Evolutionary conservation across 495 filamentous ascomycete species (phyloP).

Genomic region (Daldinia bambusicola): DNA sequence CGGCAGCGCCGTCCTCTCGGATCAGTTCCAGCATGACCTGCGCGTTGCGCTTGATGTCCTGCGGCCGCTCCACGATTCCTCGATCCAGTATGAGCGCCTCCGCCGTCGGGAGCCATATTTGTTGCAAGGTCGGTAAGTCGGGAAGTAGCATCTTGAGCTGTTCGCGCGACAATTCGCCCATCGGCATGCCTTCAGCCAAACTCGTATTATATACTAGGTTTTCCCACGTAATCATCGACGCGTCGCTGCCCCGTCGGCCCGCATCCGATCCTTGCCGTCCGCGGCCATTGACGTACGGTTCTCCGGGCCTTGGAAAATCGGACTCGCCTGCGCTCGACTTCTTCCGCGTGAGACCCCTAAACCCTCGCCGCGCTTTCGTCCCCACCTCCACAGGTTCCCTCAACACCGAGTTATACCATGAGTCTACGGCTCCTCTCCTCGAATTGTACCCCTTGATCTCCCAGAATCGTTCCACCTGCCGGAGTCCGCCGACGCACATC

Average conservation of each 20-base stretch:
- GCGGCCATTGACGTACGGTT: conserved; percentile 28
- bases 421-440: conserved; percentile 62
- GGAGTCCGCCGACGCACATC: conserved; percentile 63
- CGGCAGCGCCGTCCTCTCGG: conserved; percentile 60
- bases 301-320: conserved; percentile 34
- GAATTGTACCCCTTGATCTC: conserved; percentile 68
- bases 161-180: conserved; percentile 59
- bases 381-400: conserved; percentile 53
- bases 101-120: conserved; percentile 64
- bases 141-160: conserved; percentile 58
- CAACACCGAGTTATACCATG: conserved; percentile 61
- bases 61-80: conserved; percentile 61
- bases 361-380: conserved; percentile 58
- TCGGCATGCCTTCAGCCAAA: conserved; percentile 64
- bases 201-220: conserved; percentile 63
- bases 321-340: conserved; percentile 51
- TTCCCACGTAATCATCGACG: conserved; percentile 51
- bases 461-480: conserved; percentile 66
- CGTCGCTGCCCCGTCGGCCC: conserved; percentile 47
- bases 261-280: conserved; percentile 46
- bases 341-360: conserved; percentile 61
- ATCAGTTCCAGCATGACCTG: conserved; percentile 65
- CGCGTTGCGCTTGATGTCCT: conserved; percentile 63
- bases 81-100: conserved; percentile 65
- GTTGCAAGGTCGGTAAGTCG: conserved; percentile 60